Conservation (phyloP, 345 rosid genomes). For the Turritis glabra region DNA sequence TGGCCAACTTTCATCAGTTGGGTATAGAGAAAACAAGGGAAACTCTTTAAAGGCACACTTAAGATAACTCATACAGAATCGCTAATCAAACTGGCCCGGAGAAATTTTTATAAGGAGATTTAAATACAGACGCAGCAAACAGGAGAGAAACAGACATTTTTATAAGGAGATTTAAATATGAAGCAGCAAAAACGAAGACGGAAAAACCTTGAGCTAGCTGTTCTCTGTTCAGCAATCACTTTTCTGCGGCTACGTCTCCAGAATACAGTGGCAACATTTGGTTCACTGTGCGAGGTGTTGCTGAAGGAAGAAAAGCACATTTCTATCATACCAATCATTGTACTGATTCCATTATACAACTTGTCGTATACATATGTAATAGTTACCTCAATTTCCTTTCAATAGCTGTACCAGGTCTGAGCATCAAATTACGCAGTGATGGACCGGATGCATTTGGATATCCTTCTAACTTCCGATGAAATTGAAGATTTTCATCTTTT, state of each 20-base stretch:
- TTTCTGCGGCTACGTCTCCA: conserved; percentile 93
- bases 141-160: neutral
- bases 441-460: conserved; percentile 64
- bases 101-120: neutral
- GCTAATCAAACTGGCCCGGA: neutral
- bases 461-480: conserved; percentile 64
- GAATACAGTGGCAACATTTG: conserved; percentile 79
- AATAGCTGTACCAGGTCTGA: conserved; percentile 51
- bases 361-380: conserved; percentile 5
- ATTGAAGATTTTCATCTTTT: conserved; percentile 74
- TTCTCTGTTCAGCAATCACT: conserved; percentile 92
- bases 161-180: neutral
- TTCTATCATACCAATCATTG: conserved; percentile 9
- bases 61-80: neutral
- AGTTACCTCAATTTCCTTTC: conserved; percentile 73
- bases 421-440: conserved; percentile 66
- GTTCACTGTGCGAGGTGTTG: conserved; percentile 89
- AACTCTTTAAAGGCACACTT: neutral
- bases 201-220: conserved; percentile 93
- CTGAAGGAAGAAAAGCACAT: conserved; percentile 27
- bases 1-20: conserved; percentile 17
- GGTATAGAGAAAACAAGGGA: conserved; percentile 3
- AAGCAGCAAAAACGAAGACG: conserved; percentile 26
- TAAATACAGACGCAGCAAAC: neutral
- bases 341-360: conserved; percentile 17